These are phyloP conservation scores for Sugiyamaella lignohabitans DNA, from an alignment of 805 yeast species.

Conservation along the genomic window DNA sequence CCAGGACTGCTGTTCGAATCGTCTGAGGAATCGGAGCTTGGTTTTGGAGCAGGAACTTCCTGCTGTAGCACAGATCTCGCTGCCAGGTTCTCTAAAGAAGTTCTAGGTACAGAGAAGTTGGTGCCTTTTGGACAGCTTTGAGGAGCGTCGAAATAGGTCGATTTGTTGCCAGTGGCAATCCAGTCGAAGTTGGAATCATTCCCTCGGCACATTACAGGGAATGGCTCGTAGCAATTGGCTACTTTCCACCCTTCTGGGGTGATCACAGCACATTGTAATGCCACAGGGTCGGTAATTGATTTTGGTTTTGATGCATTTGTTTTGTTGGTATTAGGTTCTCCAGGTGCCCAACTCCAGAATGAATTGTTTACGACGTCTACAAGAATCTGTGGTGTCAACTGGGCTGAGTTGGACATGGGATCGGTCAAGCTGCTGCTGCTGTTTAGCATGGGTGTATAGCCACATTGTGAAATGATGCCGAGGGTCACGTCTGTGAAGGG, in stretches of 20 bases:
- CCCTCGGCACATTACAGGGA: conserved; percentile 48
- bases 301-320: conserved; percentile 11
- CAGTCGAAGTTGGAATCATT: conserved; percentile 33
- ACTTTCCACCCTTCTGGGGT: conserved; percentile 52
- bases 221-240: conserved; percentile 55
- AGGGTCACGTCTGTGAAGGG: conserved; percentile 39
- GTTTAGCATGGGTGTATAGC: conserved; percentile 60
- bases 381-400: not conserved
- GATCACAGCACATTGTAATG: conserved; percentile 42
- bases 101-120: conserved; percentile 42
- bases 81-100: conserved; percentile 42
- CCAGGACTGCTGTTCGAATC: too few relatives aligned
- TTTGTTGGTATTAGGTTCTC: conserved; percentile 40
- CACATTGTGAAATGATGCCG: conserved; percentile 42
- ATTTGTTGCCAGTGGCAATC: conserved; percentile 32
- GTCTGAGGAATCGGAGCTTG: too few relatives aligned
- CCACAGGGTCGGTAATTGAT: conserved; percentile 23
- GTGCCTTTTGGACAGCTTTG: conserved; percentile 33
- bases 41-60: too few relatives aligned
- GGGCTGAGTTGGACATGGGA: conserved; percentile 11
- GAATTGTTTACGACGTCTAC: conserved; percentile 8
- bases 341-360: conserved; percentile 70
- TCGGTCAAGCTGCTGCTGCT: conserved; percentile 24
- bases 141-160: conserved; percentile 29
- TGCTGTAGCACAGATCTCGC: conserved; percentile 14